Evolutionary conservation across 192 early-diverging fungal species (phyloP).

Genomic region (Gaertneriomyces semiglobifer): DNA sequence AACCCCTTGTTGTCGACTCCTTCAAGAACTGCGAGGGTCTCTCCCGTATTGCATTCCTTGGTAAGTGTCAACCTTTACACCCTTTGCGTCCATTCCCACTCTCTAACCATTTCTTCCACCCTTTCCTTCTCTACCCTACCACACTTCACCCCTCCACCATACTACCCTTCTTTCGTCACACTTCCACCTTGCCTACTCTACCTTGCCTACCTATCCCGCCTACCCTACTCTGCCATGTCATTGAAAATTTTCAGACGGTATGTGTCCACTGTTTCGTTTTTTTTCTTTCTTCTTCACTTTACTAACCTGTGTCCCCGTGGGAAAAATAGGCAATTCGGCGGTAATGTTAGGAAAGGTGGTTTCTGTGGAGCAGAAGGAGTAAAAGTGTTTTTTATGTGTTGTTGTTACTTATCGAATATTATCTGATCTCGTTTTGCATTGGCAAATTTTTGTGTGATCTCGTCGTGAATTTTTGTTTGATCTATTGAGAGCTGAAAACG

Average conservation of each 20-base stretch:
- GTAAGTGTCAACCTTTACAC: neutral
- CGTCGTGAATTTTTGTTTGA: too few relatives aligned
- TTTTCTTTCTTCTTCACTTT: neutral
- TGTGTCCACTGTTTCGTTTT: neutral
- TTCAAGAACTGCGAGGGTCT: constrained; percentile 37
- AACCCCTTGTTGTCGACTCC: constrained; percentile 32
- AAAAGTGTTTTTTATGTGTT: too few relatives aligned
- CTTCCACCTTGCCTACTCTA: neutral
- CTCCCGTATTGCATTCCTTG: constrained; percentile 33
- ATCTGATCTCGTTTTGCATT: too few relatives aligned
- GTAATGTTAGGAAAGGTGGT: constrained; percentile 28
- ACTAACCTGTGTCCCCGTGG: neutral
- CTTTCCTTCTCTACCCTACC: neutral
- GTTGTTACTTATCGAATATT: too few relatives aligned
- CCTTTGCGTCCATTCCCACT: neutral
- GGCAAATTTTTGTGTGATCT: too few relatives aligned
- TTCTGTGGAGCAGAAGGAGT: constrained; percentile 7
- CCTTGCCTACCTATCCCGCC: neutral
- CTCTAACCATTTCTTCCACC: neutral
- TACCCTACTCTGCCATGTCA: neutral
- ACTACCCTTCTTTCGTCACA: neutral
- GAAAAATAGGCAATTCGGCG: constrained; percentile 16
- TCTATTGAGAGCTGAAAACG: too few relatives aligned
- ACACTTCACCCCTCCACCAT: neutral
- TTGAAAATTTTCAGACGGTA: neutral